These are phyloP conservation scores for Pinus albicaulis DNA, from an alignment of 75 land plant species.

Conservation along the genomic window DNA sequence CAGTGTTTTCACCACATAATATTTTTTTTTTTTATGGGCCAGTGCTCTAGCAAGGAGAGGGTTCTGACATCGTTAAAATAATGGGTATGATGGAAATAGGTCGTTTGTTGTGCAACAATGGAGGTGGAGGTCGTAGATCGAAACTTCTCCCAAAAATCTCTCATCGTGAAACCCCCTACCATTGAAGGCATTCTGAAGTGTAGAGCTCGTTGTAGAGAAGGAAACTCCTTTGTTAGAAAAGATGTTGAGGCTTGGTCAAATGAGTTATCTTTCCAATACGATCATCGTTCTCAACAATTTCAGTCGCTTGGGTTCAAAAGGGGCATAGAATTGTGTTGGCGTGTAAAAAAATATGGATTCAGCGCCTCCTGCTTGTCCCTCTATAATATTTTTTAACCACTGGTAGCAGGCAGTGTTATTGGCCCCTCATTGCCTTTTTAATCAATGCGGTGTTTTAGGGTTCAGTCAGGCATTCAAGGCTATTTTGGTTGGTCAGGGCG, in stretches of 20 bases:
- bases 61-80: constrained; percentile 42
- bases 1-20: constrained; percentile 28
- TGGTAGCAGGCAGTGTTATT: too few species aligned
- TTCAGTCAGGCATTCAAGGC: too few species aligned
- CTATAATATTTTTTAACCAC: too few species aligned
- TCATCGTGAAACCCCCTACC: not conserved
- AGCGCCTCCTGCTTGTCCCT: too few species aligned
- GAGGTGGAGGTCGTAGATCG: not conserved
- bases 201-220: not conserved
- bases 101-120: too few species aligned
- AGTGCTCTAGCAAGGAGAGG: constrained; percentile 57
- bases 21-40: constrained; percentile 49
- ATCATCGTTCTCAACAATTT: not conserved
- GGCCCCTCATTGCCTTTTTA: too few species aligned
- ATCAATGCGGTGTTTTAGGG: too few species aligned
- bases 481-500: too few species aligned
- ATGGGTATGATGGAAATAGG: constrained; percentile 22
- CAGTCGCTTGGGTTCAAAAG: too few species aligned
- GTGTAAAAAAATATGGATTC: too few species aligned
- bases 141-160: constrained; percentile 15
- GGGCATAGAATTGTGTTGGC: too few species aligned
- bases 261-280: not conserved
- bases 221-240: not conserved
- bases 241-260: not conserved
- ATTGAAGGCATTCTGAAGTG: not conserved